phyloP scores from a whole-genome alignment of 116 monocot species.

The Trichopus zeylanicus region DNA sequence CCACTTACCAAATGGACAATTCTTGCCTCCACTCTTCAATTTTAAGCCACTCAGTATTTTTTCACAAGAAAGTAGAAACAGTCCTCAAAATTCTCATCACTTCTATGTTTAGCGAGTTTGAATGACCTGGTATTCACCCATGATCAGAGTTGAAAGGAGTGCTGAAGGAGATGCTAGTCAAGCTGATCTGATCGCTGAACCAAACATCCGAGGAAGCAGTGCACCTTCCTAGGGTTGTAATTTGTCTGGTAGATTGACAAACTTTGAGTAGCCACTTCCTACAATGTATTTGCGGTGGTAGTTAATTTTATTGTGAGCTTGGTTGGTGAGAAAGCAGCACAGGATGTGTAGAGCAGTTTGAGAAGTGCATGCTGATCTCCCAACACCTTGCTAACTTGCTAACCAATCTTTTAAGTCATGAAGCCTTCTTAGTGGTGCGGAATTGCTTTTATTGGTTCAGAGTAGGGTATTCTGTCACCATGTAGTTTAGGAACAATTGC shows the following conservation, averaged over 20 bases:
- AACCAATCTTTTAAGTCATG: too few relatives aligned
- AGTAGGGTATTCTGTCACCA: too few relatives aligned
- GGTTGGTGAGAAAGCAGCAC: not conserved
- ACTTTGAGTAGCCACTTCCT: too few relatives aligned
- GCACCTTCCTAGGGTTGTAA: constrained; percentile 37
- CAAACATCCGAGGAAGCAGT: constrained; percentile 77
- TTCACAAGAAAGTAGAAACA: not conserved
- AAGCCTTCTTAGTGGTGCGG: too few relatives aligned
- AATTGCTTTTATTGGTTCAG: not conserved
- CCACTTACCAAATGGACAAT: constrained; percentile 68
- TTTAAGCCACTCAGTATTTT: constrained; percentile 78
- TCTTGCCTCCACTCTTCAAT: constrained; percentile 77
- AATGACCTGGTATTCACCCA: too few relatives aligned
- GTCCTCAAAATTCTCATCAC: too few relatives aligned
- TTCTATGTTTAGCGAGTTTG: too few relatives aligned
- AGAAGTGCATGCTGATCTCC: not conserved
- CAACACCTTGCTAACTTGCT: not conserved
- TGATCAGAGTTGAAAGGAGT: constrained; percentile 71
- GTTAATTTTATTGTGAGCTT: not conserved
- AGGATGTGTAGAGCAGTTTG: not conserved
- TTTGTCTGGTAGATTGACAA: not conserved
- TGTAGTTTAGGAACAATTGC: too few relatives aligned
- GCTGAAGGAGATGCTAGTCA: constrained; percentile 50
- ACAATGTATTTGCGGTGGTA: too few relatives aligned
- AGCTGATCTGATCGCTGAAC: constrained; percentile 86